Conservation (phyloP, 495 filamentous ascomycete genomes). For the Penicillium lividum region DNA sequence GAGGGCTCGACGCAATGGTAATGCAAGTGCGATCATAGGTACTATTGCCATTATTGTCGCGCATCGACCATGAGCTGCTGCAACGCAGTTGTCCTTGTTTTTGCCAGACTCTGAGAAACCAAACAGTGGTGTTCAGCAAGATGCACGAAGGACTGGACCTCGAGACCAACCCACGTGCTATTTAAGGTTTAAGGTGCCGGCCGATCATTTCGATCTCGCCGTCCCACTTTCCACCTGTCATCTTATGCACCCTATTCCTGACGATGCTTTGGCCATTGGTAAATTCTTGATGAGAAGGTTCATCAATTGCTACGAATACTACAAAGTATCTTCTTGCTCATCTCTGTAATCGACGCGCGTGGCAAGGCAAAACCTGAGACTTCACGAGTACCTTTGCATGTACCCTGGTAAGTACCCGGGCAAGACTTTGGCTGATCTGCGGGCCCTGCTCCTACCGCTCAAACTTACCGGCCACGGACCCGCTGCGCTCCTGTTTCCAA, state of each 20-base stretch:
- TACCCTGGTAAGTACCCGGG: neutral
- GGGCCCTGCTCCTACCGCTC: neutral
- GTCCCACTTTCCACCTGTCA: neutral
- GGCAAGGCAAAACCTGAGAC: neutral
- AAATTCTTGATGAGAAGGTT: neutral
- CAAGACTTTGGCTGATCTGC: neutral
- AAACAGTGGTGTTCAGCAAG: neutral
- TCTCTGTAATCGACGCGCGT: neutral
- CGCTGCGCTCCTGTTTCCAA: neutral
- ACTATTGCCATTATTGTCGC: neutral
- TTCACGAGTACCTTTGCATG: neutral
- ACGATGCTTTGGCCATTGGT: neutral
- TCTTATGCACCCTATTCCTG: neutral
- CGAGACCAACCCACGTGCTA: neutral
- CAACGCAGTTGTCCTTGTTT: neutral
- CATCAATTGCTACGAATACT: neutral
- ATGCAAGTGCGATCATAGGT: neutral
- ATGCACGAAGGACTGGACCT: neutral
- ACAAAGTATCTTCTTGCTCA: neutral
- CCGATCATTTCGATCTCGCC: neutral
- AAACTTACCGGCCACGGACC: neutral
- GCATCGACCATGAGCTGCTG: neutral
- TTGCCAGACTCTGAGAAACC: neutral
- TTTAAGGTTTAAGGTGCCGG: neutral
- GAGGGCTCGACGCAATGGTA: neutral